phyloP scores from a whole-genome alignment of 2,329 filamentous ascomycete species.

The Ascomycota sp. region DNA sequence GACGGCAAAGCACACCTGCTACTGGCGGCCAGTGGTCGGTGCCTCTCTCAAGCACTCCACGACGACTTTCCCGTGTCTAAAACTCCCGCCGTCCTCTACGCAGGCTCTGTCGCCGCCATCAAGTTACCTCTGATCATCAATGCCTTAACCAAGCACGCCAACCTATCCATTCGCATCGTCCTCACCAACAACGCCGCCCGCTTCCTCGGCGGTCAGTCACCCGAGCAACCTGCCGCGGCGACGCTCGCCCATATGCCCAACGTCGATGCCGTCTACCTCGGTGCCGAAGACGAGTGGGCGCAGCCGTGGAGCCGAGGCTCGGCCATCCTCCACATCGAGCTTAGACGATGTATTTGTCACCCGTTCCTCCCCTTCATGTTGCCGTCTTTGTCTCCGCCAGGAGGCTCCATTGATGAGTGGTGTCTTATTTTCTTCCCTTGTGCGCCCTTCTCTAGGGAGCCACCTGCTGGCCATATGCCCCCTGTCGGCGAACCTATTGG shows the following conservation, averaged over 20 bases:
- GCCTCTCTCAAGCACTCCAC: too few relatives aligned
- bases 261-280: conserved; percentile 63
- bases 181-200: conserved; percentile 52
- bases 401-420: too few relatives aligned
- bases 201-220: conserved; percentile 58
- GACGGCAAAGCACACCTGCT: conserved; percentile 23
- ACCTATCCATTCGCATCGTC: conserved; percentile 66
- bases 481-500: conserved; percentile 65
- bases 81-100: too few relatives aligned
- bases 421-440: too few relatives aligned
- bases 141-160: conserved; percentile 28
- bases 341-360: conserved; percentile 32
- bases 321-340: conserved; percentile 78
- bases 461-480: conserved; percentile 65
- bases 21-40: conserved; percentile 13
- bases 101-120: conserved; percentile 60
- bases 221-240: conserved; percentile 53
- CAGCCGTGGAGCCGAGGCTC: conserved; percentile 57
- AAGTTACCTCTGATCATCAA: conserved; percentile 51
- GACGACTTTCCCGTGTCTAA: too few relatives aligned
- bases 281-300: conserved; percentile 63
- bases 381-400: too few relatives aligned
- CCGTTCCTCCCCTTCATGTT: too few relatives aligned
- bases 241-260: conserved; percentile 39
- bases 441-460: conserved; percentile 23